Evolutionary conservation across 1,284 basidiomycete species (phyloP).

Genomic region (Puccinia coronata): DNA sequence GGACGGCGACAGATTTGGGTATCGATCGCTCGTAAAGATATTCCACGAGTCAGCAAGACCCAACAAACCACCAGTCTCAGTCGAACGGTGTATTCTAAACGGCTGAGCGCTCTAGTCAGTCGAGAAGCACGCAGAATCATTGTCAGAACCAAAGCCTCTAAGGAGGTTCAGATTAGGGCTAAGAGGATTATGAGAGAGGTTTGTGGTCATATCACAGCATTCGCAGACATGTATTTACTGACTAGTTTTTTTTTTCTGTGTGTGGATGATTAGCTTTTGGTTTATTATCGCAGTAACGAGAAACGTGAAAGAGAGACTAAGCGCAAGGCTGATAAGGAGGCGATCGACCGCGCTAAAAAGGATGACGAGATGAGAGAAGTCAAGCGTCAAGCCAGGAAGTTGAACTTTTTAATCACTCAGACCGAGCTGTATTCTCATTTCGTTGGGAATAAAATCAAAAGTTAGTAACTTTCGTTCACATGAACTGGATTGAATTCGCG

Average conservation of each 20-base stretch:
- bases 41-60: slow-evolving; percentile 58
- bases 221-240: neutral
- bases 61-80: slow-evolving; percentile 56
- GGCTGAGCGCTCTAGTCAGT: slow-evolving; percentile 74
- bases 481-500: neutral
- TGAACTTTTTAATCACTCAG: slow-evolving; percentile 98
- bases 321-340: slow-evolving; percentile 91
- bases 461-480: slow-evolving; percentile 62
- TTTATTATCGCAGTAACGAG: slow-evolving; percentile 98
- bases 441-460: slow-evolving; percentile 97
- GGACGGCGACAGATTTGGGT: slow-evolving; percentile 58
- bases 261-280: slow-evolving; percentile 71
- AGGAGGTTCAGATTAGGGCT: slow-evolving; percentile 83
- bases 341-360: slow-evolving; percentile 80
- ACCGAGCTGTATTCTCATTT: slow-evolving; percentile 99
- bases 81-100: slow-evolving; percentile 68
- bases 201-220: slow-evolving; percentile 55
- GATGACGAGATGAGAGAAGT: slow-evolving; percentile 97
- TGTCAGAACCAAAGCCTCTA: slow-evolving; percentile 77
- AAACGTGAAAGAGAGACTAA: slow-evolving; percentile 82
- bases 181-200: slow-evolving; percentile 73
- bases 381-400: slow-evolving; percentile 89
- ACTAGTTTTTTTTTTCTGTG: slow-evolving; percentile 50
- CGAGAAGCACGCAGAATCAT: slow-evolving; percentile 78
- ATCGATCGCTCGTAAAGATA: slow-evolving; percentile 57